Evolutionary conservation across 2,329 filamentous ascomycete species (phyloP).

Genomic region (Truncatella angustata): DNA sequence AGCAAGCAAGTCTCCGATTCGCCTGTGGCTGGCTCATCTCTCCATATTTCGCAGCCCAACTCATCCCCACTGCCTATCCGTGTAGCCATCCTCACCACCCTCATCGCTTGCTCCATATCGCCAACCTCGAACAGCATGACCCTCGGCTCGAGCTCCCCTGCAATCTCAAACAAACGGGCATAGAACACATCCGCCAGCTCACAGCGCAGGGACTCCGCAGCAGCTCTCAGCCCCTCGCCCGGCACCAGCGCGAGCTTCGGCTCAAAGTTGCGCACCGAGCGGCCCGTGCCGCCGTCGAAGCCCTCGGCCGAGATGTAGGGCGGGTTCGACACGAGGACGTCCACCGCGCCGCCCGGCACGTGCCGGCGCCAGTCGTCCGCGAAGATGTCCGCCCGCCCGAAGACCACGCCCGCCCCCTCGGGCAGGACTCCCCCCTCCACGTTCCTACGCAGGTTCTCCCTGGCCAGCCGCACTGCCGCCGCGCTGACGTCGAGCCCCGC

Average conservation of each 20-base stretch:
- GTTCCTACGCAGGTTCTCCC: conserved; percentile 60
- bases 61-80: conserved; percentile 25
- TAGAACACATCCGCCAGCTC: conserved; percentile 62
- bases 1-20: conserved; percentile 22
- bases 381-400: conserved; percentile 51
- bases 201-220: conserved; percentile 4
- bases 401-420: conserved; percentile 34
- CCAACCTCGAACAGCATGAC: conserved; percentile 70
- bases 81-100: conserved; percentile 56
- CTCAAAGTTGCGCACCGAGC: conserved; percentile 79
- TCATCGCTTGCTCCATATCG: conserved; percentile 63
- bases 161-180: conserved; percentile 57
- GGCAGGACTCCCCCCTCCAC: conserved; percentile 18
- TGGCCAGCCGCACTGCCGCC: conserved; percentile 63
- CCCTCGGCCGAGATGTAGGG: conserved; percentile 76
- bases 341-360: conserved; percentile 32
- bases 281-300: conserved; percentile 61
- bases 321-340: conserved; percentile 83
- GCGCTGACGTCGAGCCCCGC: conserved; percentile 72
- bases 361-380: conserved; percentile 30
- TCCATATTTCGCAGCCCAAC: conserved; percentile 63
- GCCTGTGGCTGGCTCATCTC: conserved; percentile 58
- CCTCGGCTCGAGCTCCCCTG: conserved; percentile 45
- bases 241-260: conserved; percentile 77
- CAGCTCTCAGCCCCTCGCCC: not conserved